Conservation (phyloP, 2,329 filamentous ascomycete genomes). For the Colletotrichum theobromicola region DNA sequence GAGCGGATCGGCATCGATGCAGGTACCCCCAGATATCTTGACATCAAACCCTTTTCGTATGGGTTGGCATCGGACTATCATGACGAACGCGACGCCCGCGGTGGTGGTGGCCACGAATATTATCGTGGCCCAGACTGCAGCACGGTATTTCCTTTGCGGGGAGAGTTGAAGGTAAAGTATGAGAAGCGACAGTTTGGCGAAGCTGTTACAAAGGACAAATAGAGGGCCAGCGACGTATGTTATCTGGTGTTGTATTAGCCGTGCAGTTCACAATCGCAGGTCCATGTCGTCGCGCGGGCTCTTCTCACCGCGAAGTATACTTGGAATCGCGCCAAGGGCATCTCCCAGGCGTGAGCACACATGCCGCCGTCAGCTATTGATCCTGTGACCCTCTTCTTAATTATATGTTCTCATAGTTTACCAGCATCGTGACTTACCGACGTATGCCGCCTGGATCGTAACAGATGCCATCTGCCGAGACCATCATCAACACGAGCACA, state of each 20-base stretch:
- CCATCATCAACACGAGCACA: neutral
- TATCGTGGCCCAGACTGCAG: conserved; percentile 32
- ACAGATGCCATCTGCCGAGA: neutral
- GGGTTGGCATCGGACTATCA: conserved; percentile 42
- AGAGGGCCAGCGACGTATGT: conserved; percentile 30
- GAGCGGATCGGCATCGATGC: conserved; percentile 49
- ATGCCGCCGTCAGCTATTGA: neutral
- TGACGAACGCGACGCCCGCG: conserved; percentile 35
- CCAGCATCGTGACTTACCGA: neutral
- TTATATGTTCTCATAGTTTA: neutral
- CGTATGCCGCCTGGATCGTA: neutral
- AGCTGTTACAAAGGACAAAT: conserved; percentile 38
- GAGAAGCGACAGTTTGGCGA: conserved; percentile 42
- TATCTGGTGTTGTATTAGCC: neutral
- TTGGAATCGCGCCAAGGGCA: conserved; percentile 11
- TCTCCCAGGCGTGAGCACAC: conserved; percentile 24
- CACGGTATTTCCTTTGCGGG: conserved; percentile 37
- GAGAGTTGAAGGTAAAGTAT: conserved; percentile 43
- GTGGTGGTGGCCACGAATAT: conserved; percentile 29
- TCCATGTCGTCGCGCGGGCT: neutral
- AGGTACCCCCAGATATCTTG: conserved; percentile 35
- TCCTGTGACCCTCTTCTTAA: neutral
- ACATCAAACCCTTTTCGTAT: conserved; percentile 36
- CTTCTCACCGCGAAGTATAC: conserved; percentile 15
- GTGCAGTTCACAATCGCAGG: neutral